phyloP scores from a whole-genome alignment of 2,329 filamentous ascomycete species.

The Fusarium protoensiforme region DNA sequence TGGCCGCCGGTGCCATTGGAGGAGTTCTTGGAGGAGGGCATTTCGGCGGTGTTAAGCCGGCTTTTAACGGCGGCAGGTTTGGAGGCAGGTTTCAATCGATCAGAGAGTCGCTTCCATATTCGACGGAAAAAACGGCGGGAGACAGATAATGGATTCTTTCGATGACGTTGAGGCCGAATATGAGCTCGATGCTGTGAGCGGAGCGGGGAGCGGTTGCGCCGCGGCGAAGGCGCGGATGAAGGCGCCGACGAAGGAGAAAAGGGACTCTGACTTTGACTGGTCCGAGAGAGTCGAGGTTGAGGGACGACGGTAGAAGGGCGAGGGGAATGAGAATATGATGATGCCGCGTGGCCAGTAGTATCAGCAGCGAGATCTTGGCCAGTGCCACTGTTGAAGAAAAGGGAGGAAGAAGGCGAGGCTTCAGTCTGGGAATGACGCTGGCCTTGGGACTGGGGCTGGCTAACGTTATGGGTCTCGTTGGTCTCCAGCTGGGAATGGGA shows the following conservation, averaged over 20 bases:
- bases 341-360: conserved; percentile 9
- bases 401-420: conserved; percentile 24
- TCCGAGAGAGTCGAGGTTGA: not conserved
- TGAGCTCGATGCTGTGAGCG: conserved; percentile 19
- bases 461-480: conserved; percentile 34
- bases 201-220: conserved; percentile 16
- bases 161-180: conserved; percentile 25
- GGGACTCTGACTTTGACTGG: not conserved
- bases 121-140: conserved; percentile 33
- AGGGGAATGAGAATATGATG: conserved; percentile 5
- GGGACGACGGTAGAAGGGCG: conserved; percentile 12
- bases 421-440: conserved; percentile 33
- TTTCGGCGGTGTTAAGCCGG: conserved; percentile 40
- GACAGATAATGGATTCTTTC: conserved; percentile 1
- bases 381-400: conserved; percentile 20
- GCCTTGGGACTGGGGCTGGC: conserved; percentile 29
- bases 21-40: conserved; percentile 66
- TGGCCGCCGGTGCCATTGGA: conserved; percentile 64
- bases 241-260: conserved; percentile 6
- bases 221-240: conserved; percentile 22
- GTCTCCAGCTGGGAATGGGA: conserved; percentile 35
- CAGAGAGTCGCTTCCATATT: conserved; percentile 54
- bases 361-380: not conserved
- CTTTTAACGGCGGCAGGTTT: conserved; percentile 10
- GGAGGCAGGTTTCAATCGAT: conserved; percentile 37